phyloP scores from a whole-genome alignment of 345 rosid genomes.

The Reutealis trisperma region DNA sequence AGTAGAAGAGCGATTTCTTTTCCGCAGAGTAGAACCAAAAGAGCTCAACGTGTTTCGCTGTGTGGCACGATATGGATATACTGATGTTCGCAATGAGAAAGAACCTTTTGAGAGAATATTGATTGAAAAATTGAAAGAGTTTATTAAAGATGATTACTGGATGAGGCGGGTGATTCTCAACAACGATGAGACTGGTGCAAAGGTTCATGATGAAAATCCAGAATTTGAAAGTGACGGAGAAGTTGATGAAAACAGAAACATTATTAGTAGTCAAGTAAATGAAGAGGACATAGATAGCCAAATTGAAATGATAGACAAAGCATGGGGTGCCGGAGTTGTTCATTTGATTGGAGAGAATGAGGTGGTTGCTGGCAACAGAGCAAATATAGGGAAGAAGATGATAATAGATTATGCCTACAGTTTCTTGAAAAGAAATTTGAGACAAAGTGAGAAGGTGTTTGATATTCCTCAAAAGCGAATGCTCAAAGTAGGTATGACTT shows the following conservation, averaged over 20 bases:
- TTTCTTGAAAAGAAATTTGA: conserved; percentile 32
- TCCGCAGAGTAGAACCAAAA: conserved; percentile 39
- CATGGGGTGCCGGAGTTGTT: conserved; percentile 41
- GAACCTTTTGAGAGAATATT: conserved; percentile 43
- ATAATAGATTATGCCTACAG: conserved; percentile 44
- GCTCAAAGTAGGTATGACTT: conserved; percentile 73
- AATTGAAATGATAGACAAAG: conserved; percentile 17
- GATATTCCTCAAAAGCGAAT: conserved; percentile 56
- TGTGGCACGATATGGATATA: conserved; percentile 56
- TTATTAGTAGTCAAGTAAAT: not conserved
- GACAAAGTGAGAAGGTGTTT: conserved; percentile 44
- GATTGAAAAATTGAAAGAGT: conserved; percentile 41
- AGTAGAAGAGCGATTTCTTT: conserved; percentile 42
- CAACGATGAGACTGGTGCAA: not conserved
- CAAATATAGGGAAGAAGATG: conserved; percentile 40
- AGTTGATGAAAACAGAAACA: not conserved
- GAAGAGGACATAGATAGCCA: not conserved
- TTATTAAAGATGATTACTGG: conserved; percentile 15
- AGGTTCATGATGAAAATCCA: not conserved
- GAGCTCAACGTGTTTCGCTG: conserved; percentile 46
- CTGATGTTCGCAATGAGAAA: conserved; percentile 34
- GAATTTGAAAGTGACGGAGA: conserved; percentile 3
- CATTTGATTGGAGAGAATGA: conserved; percentile 58
- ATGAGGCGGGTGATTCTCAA: not conserved
- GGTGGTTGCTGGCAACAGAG: conserved; percentile 44